Evolutionary conservation across 2,329 filamentous ascomycete species (phyloP), one percentile per base, ranked within the genome.

Genomic region (Chrysosporium queenslandicum): DNA sequence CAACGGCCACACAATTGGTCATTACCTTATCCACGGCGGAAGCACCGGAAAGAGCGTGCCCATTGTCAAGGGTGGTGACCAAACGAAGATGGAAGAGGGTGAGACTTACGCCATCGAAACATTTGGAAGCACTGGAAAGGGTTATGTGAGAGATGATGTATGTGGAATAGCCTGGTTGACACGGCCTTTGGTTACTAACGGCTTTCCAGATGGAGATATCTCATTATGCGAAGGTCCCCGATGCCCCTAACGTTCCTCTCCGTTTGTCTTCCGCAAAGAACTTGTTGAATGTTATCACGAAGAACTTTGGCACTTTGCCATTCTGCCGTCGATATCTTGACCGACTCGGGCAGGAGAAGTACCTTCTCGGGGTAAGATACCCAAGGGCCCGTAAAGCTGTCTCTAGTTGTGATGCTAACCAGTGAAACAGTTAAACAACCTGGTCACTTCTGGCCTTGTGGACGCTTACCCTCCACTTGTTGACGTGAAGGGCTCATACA

Each of bases 21-120:
- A 82, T 56, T 92, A 90, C 74, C 83, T 82, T 67, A 96, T 96
- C 61, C 90, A 96, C 71, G 89, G 90, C 53, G 86, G 82, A 62
- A 96, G 95, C 77, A 89, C 86, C 32, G 57, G 69, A 50, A 96
- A 96, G 77, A 89, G 86, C 59, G 87, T 96, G 48, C 91, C 90
- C 0, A 95, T 96, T 63, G 88, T 96, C 58, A 94, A 94, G 75
- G 84, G 82, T 56, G 80, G 80, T 56, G 87, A 94, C 64, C 82
- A 84, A 67, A 94, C 88, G 49, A 95, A 94, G 77, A 97, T 97
- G 91, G 90, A 96, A 72, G 91, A 96, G 71, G 89, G 89, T 39
- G 90, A 97, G 65, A 83, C 89, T 16, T 97, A 94, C 68, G 90
- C 90, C 58, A 94, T 96, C 61, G 90, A 96, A 74, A 96, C 90